Evolutionary conservation across 2,329 filamentous ascomycete species (phyloP).

Genomic region (Aureobasidium musti): DNA sequence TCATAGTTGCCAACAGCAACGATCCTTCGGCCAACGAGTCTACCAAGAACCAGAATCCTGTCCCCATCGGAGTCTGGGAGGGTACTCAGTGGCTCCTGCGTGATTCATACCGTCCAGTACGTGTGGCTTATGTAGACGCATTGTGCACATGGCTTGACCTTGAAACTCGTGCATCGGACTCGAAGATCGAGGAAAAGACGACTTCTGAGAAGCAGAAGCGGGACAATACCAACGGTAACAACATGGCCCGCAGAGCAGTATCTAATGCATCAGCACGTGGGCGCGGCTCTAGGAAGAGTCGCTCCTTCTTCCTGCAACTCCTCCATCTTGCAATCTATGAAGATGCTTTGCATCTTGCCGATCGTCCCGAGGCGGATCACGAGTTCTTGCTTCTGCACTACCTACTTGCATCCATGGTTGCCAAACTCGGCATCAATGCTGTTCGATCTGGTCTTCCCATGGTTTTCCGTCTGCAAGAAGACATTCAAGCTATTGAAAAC

Average conservation of each 20-base stretch:
- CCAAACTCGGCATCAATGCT: slow-evolving; percentile 79
- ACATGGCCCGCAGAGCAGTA: slow-evolving; percentile 62
- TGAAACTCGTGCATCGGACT: slow-evolving; percentile 39
- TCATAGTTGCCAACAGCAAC: slow-evolving; percentile 70
- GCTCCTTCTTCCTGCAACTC: slow-evolving; percentile 75
- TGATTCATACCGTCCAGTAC: slow-evolving; percentile 74
- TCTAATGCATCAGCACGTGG: slow-evolving; percentile 67
- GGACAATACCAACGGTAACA: slow-evolving; percentile 38
- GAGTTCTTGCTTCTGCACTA: slow-evolving; percentile 78
- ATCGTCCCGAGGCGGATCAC: slow-evolving; percentile 60
- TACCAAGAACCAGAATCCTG: slow-evolving; percentile 60
- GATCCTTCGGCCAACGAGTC: slow-evolving; percentile 55
- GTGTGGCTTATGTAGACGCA: slow-evolving; percentile 82
- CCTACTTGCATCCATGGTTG: slow-evolving; percentile 71
- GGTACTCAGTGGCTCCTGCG: slow-evolving; percentile 92
- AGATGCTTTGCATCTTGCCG: slow-evolving; percentile 71
- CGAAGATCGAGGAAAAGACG: slow-evolving; percentile 28
- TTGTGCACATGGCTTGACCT: slow-evolving; percentile 72
- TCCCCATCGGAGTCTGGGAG: slow-evolving; percentile 86
- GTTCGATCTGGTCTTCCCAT: slow-evolving; percentile 78
- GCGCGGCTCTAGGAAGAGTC: slow-evolving; percentile 55
- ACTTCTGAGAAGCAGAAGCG: slow-evolving; percentile 46
- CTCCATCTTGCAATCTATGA: slow-evolving; percentile 90
- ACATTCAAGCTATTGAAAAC: slow-evolving; percentile 67
- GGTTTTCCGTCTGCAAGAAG: slow-evolving; percentile 85